These are phyloP conservation scores for Rhynchospora breviuscula DNA, from an alignment of 176 grass and related monocot species.

Conservation along the genomic window DNA sequence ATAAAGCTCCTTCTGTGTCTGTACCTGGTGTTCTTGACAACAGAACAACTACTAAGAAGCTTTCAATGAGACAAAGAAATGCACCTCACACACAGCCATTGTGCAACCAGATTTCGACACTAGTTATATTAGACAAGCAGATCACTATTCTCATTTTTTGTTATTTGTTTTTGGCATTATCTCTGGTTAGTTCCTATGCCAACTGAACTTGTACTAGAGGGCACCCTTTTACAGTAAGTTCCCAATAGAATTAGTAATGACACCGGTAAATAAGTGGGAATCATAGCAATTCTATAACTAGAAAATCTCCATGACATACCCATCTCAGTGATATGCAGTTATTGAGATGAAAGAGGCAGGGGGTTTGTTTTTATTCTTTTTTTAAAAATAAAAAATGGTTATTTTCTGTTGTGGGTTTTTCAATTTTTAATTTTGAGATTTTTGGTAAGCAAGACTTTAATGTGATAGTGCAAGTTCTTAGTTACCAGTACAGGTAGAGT, in stretches of 20 bases:
- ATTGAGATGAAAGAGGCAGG: not conserved
- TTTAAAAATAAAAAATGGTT: not conserved
- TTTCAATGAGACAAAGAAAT: not conserved
- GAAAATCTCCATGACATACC: not conserved
- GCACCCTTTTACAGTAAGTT: not conserved
- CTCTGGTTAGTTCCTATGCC: not conserved
- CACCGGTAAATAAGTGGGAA: not conserved
- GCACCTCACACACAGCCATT: not conserved
- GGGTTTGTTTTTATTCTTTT: not conserved
- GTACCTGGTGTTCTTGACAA: constrained; percentile 39
- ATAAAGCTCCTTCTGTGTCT: constrained; percentile 61
- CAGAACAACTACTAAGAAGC: constrained; percentile 14
- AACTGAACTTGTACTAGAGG: not conserved
- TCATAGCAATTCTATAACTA: not conserved
- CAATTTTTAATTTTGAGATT: too few relatives aligned
- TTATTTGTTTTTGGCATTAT: not conserved
- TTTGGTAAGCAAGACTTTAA: too few relatives aligned
- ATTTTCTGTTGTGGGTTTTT: not conserved
- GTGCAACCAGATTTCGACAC: not conserved
- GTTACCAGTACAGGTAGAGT: not conserved
- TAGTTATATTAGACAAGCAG: not conserved
- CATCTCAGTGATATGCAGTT: not conserved
- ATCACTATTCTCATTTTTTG: not conserved
- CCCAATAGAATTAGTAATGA: not conserved
- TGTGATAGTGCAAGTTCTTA: too few relatives aligned